Conservation (phyloP, 106 monocot species). For the Acorus calamus region DNA sequence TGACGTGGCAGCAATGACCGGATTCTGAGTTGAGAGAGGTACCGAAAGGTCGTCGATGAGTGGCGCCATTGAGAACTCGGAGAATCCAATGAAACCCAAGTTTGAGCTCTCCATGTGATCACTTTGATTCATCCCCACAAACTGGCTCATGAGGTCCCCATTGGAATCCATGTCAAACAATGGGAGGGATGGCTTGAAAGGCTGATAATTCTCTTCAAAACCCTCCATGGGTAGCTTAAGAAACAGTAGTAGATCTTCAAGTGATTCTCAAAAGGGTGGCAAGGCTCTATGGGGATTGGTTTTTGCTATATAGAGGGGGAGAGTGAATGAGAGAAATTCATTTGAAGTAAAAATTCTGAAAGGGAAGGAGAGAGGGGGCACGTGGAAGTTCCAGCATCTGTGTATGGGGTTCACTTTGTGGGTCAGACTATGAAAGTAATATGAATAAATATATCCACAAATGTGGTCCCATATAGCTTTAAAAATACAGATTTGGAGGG, state of each 20-base stretch:
- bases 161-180: constrained; percentile 20
- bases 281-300: neutral
- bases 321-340: neutral
- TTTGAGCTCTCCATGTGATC: constrained; percentile 7
- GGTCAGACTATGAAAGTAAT: no score
- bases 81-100: constrained; percentile 6
- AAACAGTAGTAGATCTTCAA: no score
- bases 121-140: neutral
- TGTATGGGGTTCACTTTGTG: neutral
- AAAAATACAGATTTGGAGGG: no score
- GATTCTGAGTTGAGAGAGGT: neutral
- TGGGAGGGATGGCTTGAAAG: constrained; percentile 12
- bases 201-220: constrained; percentile 9
- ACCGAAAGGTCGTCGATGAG: constrained; percentile 3
- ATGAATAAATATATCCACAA: no score
- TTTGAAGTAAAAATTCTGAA: neutral
- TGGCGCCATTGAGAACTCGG: neutral
- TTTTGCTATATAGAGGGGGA: neutral
- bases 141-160: no score
- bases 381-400: neutral
- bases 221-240: constrained; percentile 19
- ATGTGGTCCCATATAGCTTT: no score
- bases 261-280: no score
- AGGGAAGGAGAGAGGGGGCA: neutral
- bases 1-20: neutral